Evolutionary conservation across 2,329 filamentous ascomycete species (phyloP).

Genomic region (Pseudopithomyces chartarum): DNA sequence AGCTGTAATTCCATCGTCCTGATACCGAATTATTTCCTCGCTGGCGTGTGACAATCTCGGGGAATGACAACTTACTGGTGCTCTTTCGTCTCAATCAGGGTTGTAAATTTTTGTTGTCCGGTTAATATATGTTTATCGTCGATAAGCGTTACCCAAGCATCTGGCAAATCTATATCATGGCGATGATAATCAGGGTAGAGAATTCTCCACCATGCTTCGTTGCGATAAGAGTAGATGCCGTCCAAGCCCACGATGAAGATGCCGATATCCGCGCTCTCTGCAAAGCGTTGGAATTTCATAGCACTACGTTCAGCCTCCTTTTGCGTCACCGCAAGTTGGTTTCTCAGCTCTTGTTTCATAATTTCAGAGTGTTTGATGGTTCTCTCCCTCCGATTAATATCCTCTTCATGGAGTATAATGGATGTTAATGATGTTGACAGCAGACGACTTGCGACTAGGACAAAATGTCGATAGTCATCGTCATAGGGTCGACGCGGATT

Average conservation of each 20-base stretch:
- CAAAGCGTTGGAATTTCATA: conserved; percentile 46
- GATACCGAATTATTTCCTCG: conserved; percentile 23
- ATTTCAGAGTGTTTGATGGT: conserved; percentile 40
- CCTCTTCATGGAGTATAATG: conserved; percentile 46
- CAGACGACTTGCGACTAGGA: conserved; percentile 42
- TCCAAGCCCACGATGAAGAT: conserved; percentile 46
- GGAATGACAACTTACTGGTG: conserved; percentile 17
- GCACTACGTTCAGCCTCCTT: conserved; percentile 39
- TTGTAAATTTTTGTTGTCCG: conserved; percentile 21
- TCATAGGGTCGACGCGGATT: conserved; percentile 47
- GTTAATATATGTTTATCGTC: conserved; percentile 18
- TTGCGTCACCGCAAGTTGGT: conserved; percentile 29
- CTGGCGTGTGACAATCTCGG: background rate
- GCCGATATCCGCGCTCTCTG: conserved; percentile 45
- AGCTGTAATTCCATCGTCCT: conserved; percentile 45
- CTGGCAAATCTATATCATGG: conserved; percentile 20
- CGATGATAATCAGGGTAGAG: conserved; percentile 34
- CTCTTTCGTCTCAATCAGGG: conserved; percentile 20
- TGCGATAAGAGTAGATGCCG: conserved; percentile 47
- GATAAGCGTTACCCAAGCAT: conserved; percentile 25
- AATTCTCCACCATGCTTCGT: conserved; percentile 42
- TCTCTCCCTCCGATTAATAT: conserved; percentile 42
- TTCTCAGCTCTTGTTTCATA: conserved; percentile 30
- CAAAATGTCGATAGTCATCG: conserved; percentile 45
- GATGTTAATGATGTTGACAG: conserved; percentile 47